Base-by-base conservation (phyloP, 2,329 filamentous ascomycete genomes). In the Endocalyx cinctus region DNA sequence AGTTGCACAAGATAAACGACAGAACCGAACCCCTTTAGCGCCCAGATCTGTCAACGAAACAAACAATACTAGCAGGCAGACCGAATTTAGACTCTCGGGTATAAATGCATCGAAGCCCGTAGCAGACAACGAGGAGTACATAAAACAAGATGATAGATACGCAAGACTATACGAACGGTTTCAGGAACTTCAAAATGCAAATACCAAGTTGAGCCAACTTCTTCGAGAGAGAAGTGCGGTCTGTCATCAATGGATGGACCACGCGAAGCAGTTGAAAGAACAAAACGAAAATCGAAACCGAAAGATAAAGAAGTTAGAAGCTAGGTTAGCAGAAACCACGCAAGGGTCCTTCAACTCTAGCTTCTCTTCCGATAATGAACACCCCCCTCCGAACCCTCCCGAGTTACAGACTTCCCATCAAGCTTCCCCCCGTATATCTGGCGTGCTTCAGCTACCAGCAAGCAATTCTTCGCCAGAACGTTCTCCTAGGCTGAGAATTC, bases 241-340 rank as follows among this genome's bases (percentile, higher is more conserved):
- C 2, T 61, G 62, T 4, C 58, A 68, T 6, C 46, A 50, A 19
- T 77, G 72, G 72, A 56, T 59, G 17, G 51, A 57, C 5, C 66
- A 72, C 34, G 64, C 66, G 5, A 60, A 60, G 15, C 45, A 56
- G 10, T 49, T 75, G 13, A 58, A 69, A 32, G 53, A 52, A 31
- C 42, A 50, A 19, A 47, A 38, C 18, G 27, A 45, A 14, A 47
- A 42, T 25, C 52, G 53, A n/a, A 41, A 36, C 14, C 43, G 37
- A 17, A 70, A 60, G 38, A 57, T 76, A 10, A 57, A 59, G 28
- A 54, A 50, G 16, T 55, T 72, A 8, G 64, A 72, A 39, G 57
- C 57, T 19, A 59, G 62, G 34, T 33, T 54, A 18, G 45, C 42
- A n/a, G 38, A 44, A 29, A 30, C 34, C 10, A 34, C 35, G 10